Base-by-base conservation (phyloP, 768 basidiomycete species). In the Tylopilus felleus region DNA sequence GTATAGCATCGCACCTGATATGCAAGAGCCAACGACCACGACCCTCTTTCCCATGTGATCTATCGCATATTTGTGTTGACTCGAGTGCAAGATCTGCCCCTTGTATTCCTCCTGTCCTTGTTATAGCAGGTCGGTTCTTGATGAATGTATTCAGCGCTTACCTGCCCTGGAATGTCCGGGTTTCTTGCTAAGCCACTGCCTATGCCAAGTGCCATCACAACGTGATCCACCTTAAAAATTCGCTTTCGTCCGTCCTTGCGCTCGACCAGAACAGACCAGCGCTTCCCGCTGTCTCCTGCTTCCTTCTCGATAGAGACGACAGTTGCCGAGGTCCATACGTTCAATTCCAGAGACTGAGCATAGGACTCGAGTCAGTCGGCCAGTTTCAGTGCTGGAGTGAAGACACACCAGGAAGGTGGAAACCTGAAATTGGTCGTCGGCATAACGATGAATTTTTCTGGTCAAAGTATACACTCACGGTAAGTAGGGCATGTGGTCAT, bases 301-400 rank as follows among this genome's bases (percentile, higher is more conserved):
- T 62, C 75, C 17, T 63, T 64, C 46, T 54, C 51, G 17, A 73
- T 64, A 1, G 64, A 59, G 10, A 52, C 8, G 19, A 65, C 76
- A 2, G 57, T 63, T 0, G 79, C 73, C 0, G 75, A 79, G n/a
- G 77, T 81, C 85, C 85, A 86, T 6, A 83, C 76, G 59, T 85
- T 81, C 49, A 88, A 70, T 55, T 86, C 86, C 52, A 87, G 66
- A 2, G 74, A 62, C 12, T 80, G 74, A 1, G 82, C 83, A 62
- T 86, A 88, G 52, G 68, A 74, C 67, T 87, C 86, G 3, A 88
- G 74, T 83, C 84, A 87, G 55, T 82, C 80, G 0, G 84, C 86
- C 14, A 88, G 67, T 77, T 84, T 61, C 42, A 59, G 21, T 14
- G 83, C 82, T 5, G 84, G 82, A 4, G 33, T 74, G 46, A 74